Conservation (phyloP, 805 yeast genomes). For the Cyberlindnera sargentensis region DNA sequence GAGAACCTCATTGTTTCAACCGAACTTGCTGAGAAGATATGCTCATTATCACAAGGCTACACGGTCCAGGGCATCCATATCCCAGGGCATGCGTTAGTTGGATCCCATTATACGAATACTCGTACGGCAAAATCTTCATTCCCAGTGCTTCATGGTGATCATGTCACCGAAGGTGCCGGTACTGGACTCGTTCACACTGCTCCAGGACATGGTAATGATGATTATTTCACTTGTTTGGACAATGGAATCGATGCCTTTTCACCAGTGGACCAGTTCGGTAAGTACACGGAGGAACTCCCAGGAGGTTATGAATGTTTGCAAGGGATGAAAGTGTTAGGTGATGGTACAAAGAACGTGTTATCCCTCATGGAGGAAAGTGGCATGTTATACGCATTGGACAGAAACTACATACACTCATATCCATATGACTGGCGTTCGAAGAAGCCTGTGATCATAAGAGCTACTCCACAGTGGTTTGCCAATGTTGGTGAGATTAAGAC, state of each 20-base stretch:
- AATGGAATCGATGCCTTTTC: slow-evolving; percentile 57
- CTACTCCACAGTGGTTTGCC: slow-evolving; percentile 97
- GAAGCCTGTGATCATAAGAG: slow-evolving; percentile 87
- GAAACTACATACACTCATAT: slow-evolving; percentile 67
- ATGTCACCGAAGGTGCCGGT: slow-evolving; percentile 77
- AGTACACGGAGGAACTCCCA: slow-evolving; percentile 48
- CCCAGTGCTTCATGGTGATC: slow-evolving; percentile 72
- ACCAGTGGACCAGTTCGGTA: slow-evolving; percentile 74
- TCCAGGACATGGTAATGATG: slow-evolving; percentile 97
- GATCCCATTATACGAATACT: slow-evolving; percentile 49
- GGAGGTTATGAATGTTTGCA: slow-evolving; percentile 36
- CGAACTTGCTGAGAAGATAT: slow-evolving; percentile 36
- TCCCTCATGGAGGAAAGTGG: slow-evolving; percentile 32
- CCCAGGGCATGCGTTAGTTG: slow-evolving; percentile 36
- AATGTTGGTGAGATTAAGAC: slow-evolving; percentile 70
- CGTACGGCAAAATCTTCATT: slow-evolving; percentile 32
- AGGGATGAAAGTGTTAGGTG: slow-evolving; percentile 56
- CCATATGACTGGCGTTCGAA: slow-evolving; percentile 98
- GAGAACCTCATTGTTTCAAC: slow-evolving; percentile 53
- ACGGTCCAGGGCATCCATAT: slow-evolving; percentile 21
- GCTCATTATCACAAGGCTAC: slow-evolving; percentile 24
- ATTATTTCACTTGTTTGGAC: slow-evolving; percentile 61
- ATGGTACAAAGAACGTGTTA: slow-evolving; percentile 45
- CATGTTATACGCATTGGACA: slow-evolving; percentile 43
- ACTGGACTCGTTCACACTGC: slow-evolving; percentile 97